Percentiles rank a stretch among this genome's conserved stretches.
Conservation (phyloP, 2,329 filamentous ascomycete species). For the Ophiosphaerella narmari region DNA sequence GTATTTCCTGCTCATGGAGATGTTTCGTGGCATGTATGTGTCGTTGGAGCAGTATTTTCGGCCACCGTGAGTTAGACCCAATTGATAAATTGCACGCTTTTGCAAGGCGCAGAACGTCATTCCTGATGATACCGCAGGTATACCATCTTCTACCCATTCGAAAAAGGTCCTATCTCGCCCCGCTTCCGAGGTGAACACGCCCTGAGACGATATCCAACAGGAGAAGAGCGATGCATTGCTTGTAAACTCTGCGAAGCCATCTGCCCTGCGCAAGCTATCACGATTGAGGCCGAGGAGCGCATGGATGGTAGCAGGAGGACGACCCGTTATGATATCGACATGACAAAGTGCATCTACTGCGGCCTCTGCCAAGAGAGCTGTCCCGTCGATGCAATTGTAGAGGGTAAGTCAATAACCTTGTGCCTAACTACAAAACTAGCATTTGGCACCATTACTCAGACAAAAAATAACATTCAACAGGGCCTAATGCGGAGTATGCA, state of each 20-base stretch:
- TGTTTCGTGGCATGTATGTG: constrained; percentile 97
- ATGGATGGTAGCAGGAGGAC: constrained; percentile 93
- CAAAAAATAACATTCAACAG: constrained; percentile 42
- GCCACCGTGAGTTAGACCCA: constrained; percentile 75
- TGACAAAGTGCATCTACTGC: constrained; percentile 99
- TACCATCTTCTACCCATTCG: constrained; percentile 98
- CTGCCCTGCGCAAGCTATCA: constrained; percentile 97
- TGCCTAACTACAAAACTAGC: neutral
- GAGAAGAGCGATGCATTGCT: constrained; percentile 98
- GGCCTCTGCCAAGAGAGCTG: constrained; percentile 99
- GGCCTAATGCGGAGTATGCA: constrained; percentile 74
- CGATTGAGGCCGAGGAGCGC: constrained; percentile 98
- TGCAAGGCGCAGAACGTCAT: neutral
- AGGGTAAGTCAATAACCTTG: constrained; percentile 55
- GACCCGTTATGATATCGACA: constrained; percentile 98
- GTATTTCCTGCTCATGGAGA: constrained; percentile 95
- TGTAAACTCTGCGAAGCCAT: constrained; percentile 99
- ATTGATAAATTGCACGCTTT: constrained; percentile 15
- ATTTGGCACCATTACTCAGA: neutral
- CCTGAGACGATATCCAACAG: constrained; percentile 91
- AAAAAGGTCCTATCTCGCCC: constrained; percentile 97
- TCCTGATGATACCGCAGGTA: constrained; percentile 64
- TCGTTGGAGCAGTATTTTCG: constrained; percentile 97
- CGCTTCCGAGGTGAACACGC: constrained; percentile 98
- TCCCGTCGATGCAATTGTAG: constrained; percentile 92